Evolutionary conservation across 371 early-diverging fungal species (phyloP), one percentile per base, ranked within the genome.

Genomic region (Apophysomyces ossiformis): DNA sequence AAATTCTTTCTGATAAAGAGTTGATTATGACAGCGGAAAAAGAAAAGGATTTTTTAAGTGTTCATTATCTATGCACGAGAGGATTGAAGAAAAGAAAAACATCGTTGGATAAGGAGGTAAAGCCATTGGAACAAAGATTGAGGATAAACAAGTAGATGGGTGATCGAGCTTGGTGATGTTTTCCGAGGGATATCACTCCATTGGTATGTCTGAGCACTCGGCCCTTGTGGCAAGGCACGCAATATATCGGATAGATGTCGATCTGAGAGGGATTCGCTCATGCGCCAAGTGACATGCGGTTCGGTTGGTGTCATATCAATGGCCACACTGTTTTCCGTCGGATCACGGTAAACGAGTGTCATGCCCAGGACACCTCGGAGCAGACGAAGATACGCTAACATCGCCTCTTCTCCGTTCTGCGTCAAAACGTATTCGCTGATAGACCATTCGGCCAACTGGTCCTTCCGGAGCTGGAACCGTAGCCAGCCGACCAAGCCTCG

Each of bases 341-440:
- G 62, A 21, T 67, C 66, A 26, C 44, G 58, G 37, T 64, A 67
- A 2, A 72, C 66, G 0, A 69, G 56, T 32, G 69, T 64, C 26
- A 78, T 50, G 12, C 70, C 69, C 9, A 78, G 38, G 4, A 73
- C 66, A 9, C 67, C 63, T 32, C 61, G 45, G 13, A 78, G 58
- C 7, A 78, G 32, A 0, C 63, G 61, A 5, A 75, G 37, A 35
- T 73, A 71, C 11, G 65, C 56, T 9, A 71, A 63, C 60, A 71
- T 69, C 5, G 66, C 50, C 4, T 78, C 74, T n/a, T 62, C 61
- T 26, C 68, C 64, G 57, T 71, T 75, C 47, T 78, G 75, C 1
- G 73, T 78, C 11, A 78, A 37, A 1, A 65, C 58, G 38, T 66
- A 69, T 46, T 72, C 73, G 32, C 39, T 60, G 57, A 75, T 56